Evolutionary conservation across 1,284 basidiomycete species (phyloP).

Genomic region (Naganishia liquefaciens): DNA sequence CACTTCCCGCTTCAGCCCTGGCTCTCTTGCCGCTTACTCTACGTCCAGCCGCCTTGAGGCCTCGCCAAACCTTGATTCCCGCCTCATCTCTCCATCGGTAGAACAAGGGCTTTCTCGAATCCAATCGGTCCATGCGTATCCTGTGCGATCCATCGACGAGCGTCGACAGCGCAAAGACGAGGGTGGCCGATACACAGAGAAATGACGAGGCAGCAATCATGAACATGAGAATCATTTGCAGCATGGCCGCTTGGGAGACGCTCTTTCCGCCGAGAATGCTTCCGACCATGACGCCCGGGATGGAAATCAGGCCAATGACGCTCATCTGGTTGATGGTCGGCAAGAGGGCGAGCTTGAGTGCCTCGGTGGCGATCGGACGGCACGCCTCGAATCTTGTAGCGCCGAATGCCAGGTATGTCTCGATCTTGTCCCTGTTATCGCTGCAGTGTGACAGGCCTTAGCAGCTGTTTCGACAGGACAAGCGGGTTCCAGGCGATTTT

Average conservation of each 20-base stretch:
- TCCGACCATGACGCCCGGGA: slow-evolving; percentile 79
- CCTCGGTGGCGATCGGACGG: slow-evolving; percentile 71
- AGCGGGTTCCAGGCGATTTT: no score
- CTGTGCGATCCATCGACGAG: slow-evolving; percentile 70
- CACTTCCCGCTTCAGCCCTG: slow-evolving; percentile 33
- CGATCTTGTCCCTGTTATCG: slow-evolving; percentile 77
- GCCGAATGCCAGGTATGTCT: slow-evolving; percentile 79
- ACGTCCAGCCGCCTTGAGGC: slow-evolving; percentile 34
- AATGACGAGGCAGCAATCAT: slow-evolving; percentile 78
- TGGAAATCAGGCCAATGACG: slow-evolving; percentile 72
- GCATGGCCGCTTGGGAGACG: slow-evolving; percentile 75
- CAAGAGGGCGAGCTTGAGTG: slow-evolving; percentile 72
- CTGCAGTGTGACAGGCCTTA: slow-evolving; percentile 57
- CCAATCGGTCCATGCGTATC: slow-evolving; percentile 68
- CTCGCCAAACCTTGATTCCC: slow-evolving; percentile 40
- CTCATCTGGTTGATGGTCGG: slow-evolving; percentile 84
- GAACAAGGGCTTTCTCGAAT: slow-evolving; percentile 58
- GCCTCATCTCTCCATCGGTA: slow-evolving; percentile 56
- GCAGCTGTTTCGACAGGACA: no score
- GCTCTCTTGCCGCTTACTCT: slow-evolving; percentile 29
- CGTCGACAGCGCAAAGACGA: slow-evolving; percentile 62
- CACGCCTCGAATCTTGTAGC: slow-evolving; percentile 76
- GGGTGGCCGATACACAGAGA: slow-evolving; percentile 66
- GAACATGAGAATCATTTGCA: slow-evolving; percentile 90
- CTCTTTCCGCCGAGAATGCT: slow-evolving; percentile 80